Base-by-base conservation (phyloP, 305 asterid species). In the Striga hermonthica region DNA sequence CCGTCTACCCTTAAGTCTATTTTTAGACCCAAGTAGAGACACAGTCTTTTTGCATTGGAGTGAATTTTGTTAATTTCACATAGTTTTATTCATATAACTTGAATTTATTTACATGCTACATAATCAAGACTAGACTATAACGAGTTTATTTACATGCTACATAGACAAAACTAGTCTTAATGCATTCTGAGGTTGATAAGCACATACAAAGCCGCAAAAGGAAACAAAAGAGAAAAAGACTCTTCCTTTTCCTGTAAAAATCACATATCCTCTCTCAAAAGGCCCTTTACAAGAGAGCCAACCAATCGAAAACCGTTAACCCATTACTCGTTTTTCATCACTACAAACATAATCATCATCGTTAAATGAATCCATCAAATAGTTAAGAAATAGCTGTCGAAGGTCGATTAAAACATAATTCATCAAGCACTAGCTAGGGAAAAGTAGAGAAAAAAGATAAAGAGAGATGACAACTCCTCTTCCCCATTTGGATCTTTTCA, bases 401-500 rank as follows among this genome's bases (percentile, higher is more conserved):
- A 62, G 60, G 50, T 57, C 60, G 66, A 16, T 60, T 73, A 47
- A 66, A 50, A 37, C 55, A 56, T 62, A 55, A 15, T 67, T 58
- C 52, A 56, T 62, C 52, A 43, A 60, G 53, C 15, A 31, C 60
- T n/a, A 5, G 9, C 53, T 10, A 7, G 56, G 15, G 66, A 12
- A 7, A 64, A 43, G 10, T n/a, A 7, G 9, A 49, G 49, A 50
- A 14, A n/a, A 12, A 36, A 3, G 9, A 36, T 10, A 47, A 8
- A 43, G 38, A 54, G 73, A 62, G 67, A 83, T 79, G 84, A 64
- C 84, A 7, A 58, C 83, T 12, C 79, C 61, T 70, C 67, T 58
- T 65, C 65, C 77, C 8, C 75, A 80, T 66, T 73, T 76, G 35
- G 78, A 75, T 79, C 78, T 78, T 69, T 68, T 71, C 79, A 81